Conservation (phyloP, 495 filamentous ascomycete genomes). For the Cercophora samala region DNA sequence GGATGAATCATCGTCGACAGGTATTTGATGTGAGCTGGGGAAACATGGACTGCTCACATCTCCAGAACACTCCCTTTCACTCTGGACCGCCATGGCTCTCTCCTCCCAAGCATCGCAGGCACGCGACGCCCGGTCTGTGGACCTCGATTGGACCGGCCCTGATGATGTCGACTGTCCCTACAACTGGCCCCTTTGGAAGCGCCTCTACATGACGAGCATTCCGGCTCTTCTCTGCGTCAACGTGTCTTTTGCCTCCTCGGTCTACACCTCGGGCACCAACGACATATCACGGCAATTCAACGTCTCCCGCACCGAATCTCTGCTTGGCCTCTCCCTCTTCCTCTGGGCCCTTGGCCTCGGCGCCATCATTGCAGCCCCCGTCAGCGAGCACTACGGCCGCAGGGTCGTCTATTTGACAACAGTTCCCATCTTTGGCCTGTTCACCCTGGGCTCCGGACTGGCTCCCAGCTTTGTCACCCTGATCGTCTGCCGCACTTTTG, state of each 20-base stretch:
- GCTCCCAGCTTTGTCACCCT: constrained; percentile 10
- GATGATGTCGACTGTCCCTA: constrained; percentile 15
- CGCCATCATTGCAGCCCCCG: constrained; percentile 12
- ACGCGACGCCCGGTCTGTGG: no score
- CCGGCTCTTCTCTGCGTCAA: constrained; percentile 11
- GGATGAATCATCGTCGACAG: not conserved
- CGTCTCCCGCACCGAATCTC: constrained; percentile 12
- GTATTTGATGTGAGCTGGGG: not conserved
- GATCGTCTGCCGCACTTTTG: constrained; percentile 10
- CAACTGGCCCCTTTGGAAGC: constrained; percentile 15
- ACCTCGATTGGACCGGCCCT: constrained; percentile 8
- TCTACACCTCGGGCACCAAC: constrained; percentile 9
- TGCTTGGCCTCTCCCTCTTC: constrained; percentile 14
- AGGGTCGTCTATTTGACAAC: constrained; percentile 14
- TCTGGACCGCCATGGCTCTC: not conserved
- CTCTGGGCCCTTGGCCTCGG: constrained; percentile 14
- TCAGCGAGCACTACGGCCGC: constrained; percentile 17
- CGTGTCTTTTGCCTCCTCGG: constrained; percentile 13
- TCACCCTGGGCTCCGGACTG: constrained; percentile 13
- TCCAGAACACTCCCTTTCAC: not conserved
- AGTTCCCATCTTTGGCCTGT: constrained; percentile 11
- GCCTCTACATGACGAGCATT: constrained; percentile 15
- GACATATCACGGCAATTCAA: constrained; percentile 4
- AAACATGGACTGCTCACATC: not conserved
- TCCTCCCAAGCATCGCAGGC: not conserved